Evolutionary conservation across 1,284 basidiomycete species (phyloP).

Genomic region (Peniophora sp.): DNA sequence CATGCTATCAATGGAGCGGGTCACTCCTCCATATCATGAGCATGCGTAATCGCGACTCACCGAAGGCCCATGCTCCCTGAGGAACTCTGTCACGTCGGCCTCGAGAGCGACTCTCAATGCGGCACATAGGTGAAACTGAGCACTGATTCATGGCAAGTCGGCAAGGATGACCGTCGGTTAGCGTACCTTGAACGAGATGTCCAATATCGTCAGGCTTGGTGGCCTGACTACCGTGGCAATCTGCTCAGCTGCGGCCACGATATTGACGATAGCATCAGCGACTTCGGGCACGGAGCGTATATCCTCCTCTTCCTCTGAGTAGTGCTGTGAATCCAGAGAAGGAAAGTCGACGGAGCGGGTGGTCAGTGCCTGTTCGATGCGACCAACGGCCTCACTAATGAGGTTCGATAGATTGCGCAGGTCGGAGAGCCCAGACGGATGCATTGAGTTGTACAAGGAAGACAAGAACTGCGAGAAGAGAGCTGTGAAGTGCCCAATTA

Average conservation of each 20-base stretch:
- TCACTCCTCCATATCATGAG: not conserved
- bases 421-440: not conserved
- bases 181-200: not conserved
- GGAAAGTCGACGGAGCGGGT: not conserved
- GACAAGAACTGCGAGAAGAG: too few relatives aligned
- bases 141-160: too few relatives aligned
- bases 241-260: conserved; percentile 29
- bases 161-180: too few relatives aligned
- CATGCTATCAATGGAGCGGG: conserved; percentile 12
- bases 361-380: not conserved
- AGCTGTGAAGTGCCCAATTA: too few relatives aligned
- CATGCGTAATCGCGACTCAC: not conserved
- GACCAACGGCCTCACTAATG: not conserved
- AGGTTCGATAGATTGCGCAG: conserved; percentile 3
- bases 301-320: conserved; percentile 17
- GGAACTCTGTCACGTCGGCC: not conserved
- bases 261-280: conserved; percentile 22
- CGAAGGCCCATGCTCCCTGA: not conserved
- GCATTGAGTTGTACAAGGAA: too few relatives aligned
- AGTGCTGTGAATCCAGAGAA: not conserved
- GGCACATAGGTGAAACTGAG: not conserved
- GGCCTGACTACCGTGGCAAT: conserved; percentile 25
- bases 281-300: conserved; percentile 20
- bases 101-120: not conserved
- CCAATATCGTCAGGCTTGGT: conserved; percentile 12